These are phyloP conservation scores for Colletotrichum sp. DNA, from an alignment of 2,329 filamentous ascomycete species.

Conservation along the genomic window DNA sequence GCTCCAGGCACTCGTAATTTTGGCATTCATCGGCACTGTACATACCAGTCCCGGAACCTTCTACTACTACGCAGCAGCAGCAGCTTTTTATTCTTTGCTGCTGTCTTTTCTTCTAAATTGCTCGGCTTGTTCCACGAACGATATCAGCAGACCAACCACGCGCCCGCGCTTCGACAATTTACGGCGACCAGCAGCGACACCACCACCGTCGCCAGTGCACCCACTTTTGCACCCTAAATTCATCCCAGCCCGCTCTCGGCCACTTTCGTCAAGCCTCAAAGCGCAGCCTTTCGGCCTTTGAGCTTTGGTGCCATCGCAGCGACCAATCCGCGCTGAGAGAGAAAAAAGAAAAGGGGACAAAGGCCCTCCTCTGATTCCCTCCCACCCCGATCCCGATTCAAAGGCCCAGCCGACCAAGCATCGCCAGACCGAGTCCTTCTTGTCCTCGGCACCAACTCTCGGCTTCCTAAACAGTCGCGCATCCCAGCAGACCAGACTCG, in stretches of 20 bases:
- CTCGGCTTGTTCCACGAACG: conserved; percentile 1
- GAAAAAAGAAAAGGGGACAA: conserved; percentile 3
- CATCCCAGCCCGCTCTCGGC: conserved; percentile 18
- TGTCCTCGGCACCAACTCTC: background rate
- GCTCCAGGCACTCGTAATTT: conserved; percentile 8
- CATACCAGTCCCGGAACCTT: background rate
- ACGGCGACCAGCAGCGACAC: conserved; percentile 4
- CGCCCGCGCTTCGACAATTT: conserved; percentile 6
- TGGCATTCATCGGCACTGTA: conserved; percentile 3
- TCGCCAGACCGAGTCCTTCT: background rate
- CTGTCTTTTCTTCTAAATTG: background rate
- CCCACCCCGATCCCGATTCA: background rate
- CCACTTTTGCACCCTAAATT: conserved; percentile 7
- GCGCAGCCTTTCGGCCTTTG: conserved; percentile 6
- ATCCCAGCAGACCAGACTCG: background rate
- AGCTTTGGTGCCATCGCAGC: background rate
- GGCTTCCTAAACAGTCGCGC: background rate
- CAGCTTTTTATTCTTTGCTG: background rate
- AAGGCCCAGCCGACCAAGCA: background rate
- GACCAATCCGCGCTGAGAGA: background rate
- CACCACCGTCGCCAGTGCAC: background rate
- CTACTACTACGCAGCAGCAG: background rate
- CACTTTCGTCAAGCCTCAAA: conserved; percentile 19
- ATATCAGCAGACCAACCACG: conserved; percentile 9
- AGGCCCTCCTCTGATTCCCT: background rate